Evolutionary conservation across 2,329 filamentous ascomycete genomes (phyloP), one percentile per base, ranked within the genome.

Genomic region (Aspergillus jensenii): DNA sequence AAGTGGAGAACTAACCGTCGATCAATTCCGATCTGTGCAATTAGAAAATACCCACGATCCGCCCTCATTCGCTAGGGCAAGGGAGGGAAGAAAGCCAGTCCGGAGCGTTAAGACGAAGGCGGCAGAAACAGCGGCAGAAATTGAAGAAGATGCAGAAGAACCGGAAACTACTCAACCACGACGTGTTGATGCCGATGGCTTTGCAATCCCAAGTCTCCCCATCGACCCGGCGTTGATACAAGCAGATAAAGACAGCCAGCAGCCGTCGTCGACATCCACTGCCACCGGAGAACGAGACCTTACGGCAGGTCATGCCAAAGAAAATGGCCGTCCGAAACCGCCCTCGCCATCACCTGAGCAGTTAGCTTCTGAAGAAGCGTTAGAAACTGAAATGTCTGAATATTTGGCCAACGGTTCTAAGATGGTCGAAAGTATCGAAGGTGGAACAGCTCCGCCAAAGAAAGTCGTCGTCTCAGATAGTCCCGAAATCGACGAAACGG

Each of bases 1-100:
- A 62, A 92, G 89, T 60, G 91, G 91, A 63, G 85, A 86, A 51
- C 83, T 98, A 74, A 95, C 91, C 0, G 90, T 99, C 19, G 89
- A 93, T 61, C 89, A 97, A 67, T 96, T 96, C 68, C 81, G 77
- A 41, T 75, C 76, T 3, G 76, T 78, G 25, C 74, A 78, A 54
- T 58, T 79, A 40, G 90, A 93, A 66, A 87, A 88, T 23, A 78
- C 84, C 23, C 88, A 90, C 62, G 90, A 96, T 65, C 95, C 95
- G 0, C 95, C 95, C 0, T 88, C 91, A 0, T 90, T 95, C 64
- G 91, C 73, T 45, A 67, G 73, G 47, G 73, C 71, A 15, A 86
- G 67, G 82, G 88, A 67, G 79, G 84, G 21, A 78, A 86, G 56
- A 82, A 87, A 67, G 84, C 84, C 67, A 77, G 76, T 68, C 64